These are phyloP conservation scores for Cercospora citrullina DNA, from an alignment of 2,329 filamentous ascomycete species.

Conservation along the genomic window DNA sequence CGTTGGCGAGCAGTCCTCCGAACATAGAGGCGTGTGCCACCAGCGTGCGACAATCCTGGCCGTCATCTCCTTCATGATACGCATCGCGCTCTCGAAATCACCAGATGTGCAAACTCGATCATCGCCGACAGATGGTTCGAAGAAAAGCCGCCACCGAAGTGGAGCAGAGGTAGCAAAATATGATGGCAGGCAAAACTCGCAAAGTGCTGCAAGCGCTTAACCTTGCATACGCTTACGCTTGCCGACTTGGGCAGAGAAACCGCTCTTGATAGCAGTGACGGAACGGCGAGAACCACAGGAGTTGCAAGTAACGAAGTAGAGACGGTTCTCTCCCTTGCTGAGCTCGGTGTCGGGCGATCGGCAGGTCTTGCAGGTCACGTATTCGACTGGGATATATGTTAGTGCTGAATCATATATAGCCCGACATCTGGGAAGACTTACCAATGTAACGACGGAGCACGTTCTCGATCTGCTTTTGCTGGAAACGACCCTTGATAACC, in stretches of 20 bases:
- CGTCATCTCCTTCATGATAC: background rate
- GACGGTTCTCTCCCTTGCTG: conserved; percentile 97
- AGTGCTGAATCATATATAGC: conserved; percentile 17
- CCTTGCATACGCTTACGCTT: conserved; percentile 85
- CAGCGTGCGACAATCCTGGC: background rate
- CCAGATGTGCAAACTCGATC: conserved; percentile 11
- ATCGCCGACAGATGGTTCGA: conserved; percentile 7
- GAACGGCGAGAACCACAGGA: conserved; percentile 66
- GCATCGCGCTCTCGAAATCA: conserved; percentile 7
- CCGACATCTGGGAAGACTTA: conserved; percentile 49
- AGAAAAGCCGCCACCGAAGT: background rate
- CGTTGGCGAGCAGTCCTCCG: background rate
- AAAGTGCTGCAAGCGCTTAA: conserved; percentile 33
- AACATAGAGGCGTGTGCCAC: background rate
- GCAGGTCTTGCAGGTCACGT: conserved; percentile 99
- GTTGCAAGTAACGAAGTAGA: conserved; percentile 99
- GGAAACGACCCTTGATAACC: conserved; percentile 99
- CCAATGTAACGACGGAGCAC: conserved; percentile 93
- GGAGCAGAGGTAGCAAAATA: background rate
- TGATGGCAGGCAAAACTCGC: background rate
- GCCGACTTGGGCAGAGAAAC: conserved; percentile 99
- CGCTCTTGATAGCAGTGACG: conserved; percentile 98
- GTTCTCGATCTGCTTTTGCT: conserved; percentile 99
- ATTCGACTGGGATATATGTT: conserved; percentile 65
- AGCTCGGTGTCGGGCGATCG: conserved; percentile 91